Percentiles rank a stretch among this genome's conserved stretches.
These are phyloP conservation scores for Ascochyta viciae-villosae DNA, from an alignment of 2,329 filamentous ascomycete species.

Conservation along the genomic window DNA sequence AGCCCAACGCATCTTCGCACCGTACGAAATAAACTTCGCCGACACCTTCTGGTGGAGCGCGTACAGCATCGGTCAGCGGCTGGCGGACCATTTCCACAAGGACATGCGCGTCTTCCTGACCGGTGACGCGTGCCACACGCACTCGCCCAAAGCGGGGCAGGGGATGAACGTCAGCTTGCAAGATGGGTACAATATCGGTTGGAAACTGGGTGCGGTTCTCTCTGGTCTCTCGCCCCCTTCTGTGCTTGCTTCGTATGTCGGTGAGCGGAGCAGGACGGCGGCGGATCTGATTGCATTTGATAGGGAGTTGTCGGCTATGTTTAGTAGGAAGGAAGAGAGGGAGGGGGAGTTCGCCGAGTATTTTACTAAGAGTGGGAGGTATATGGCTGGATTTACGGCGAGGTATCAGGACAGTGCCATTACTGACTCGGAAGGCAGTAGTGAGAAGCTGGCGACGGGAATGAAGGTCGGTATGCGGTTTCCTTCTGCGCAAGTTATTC, in stretches of 20 bases:
- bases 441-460: constrained; percentile 47
- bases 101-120: constrained; percentile 71
- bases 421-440: constrained; percentile 46
- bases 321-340: constrained; percentile 56
- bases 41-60: constrained; percentile 75
- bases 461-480: constrained; percentile 57
- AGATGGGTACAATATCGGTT: constrained; percentile 65
- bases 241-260: constrained; percentile 67
- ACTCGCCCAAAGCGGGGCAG: constrained; percentile 75
- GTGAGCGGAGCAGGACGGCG: constrained; percentile 59
- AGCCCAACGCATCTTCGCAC: constrained; percentile 58
- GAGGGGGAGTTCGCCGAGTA: constrained; percentile 61
- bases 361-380: constrained; percentile 65
- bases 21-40: constrained; percentile 62
- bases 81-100: constrained; percentile 73
- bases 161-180: constrained; percentile 69
- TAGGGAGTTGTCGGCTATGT: constrained; percentile 59
- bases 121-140: constrained; percentile 72
- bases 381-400: constrained; percentile 66
- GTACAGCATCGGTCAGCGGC: constrained; percentile 74
- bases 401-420: constrained; percentile 61
- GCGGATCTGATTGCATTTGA: constrained; percentile 68
- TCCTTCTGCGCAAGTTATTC: constrained; percentile 64
- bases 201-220: constrained; percentile 58
- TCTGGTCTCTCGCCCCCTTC: constrained; percentile 60